Conservation (phyloP, 1,284 basidiomycete genomes). For the Cutaneotrichosporon sp. region DNA sequence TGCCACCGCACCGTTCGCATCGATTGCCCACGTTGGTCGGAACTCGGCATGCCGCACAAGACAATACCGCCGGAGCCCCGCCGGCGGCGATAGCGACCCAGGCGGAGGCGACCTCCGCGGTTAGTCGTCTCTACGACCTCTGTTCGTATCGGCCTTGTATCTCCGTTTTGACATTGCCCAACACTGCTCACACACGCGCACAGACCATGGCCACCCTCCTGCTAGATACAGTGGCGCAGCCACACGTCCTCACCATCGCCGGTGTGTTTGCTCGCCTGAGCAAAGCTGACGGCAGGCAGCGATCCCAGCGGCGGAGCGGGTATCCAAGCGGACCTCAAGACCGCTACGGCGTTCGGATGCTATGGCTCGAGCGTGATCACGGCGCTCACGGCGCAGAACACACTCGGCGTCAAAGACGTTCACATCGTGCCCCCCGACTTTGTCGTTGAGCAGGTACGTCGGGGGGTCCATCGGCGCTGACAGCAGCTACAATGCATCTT, state of each 20-base stretch:
- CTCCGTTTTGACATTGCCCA: not conserved
- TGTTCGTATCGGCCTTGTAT: too few relatives aligned
- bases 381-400: slow-evolving; percentile 88
- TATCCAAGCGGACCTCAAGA: slow-evolving; percentile 75
- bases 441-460: slow-evolving; percentile 62
- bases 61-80: too few relatives aligned
- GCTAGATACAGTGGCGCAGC: slow-evolving; percentile 12
- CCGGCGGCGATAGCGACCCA: too few relatives aligned
- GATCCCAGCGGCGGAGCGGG: slow-evolving; percentile 86
- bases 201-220: not conserved
- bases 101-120: not conserved
- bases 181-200: not conserved
- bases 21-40: too few relatives aligned
- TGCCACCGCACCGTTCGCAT: too few relatives aligned
- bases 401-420: slow-evolving; percentile 70
- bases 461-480: slow-evolving; percentile 11
- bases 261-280: slow-evolving; percentile 20
- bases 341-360: slow-evolving; percentile 69
- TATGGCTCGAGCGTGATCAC: slow-evolving; percentile 86
- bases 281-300: slow-evolving; percentile 27
- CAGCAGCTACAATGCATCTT: slow-evolving; percentile 59
- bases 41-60: too few relatives aligned
- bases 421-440: slow-evolving; percentile 63
- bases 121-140: too few relatives aligned
- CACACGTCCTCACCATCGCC: slow-evolving; percentile 41